phyloP scores from a whole-genome alignment of 371 early-diverging fungal genomes.

The Mortierella sp. region DNA sequence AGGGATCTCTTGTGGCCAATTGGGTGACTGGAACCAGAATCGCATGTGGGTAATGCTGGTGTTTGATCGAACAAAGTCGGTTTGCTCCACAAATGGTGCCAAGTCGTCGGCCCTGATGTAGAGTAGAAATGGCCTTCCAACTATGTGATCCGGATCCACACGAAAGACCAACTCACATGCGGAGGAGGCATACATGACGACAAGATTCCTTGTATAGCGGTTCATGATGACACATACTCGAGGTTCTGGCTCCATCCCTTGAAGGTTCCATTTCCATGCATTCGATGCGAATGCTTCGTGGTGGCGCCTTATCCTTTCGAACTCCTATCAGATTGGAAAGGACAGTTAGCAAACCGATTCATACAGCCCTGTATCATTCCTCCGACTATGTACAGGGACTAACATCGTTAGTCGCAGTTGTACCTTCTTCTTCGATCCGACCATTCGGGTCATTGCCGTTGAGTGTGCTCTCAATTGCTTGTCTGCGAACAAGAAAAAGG shows the following conservation, averaged over 20 bases:
- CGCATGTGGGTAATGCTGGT: constrained; percentile 17
- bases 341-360: too few species aligned
- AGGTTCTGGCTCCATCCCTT: constrained; percentile 16
- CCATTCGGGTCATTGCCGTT: constrained; percentile 14
- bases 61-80: constrained; percentile 11
- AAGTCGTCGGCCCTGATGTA: constrained; percentile 21
- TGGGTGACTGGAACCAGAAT: constrained; percentile 24
- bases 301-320: constrained; percentile 11
- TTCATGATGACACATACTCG: constrained; percentile 32
- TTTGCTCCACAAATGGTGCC: constrained; percentile 10
- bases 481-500: background rate
- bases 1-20: constrained; percentile 11
- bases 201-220: constrained; percentile 11
- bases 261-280: constrained; percentile 9
- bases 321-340: constrained; percentile 6
- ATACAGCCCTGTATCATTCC: too few species aligned
- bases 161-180: constrained; percentile 9
- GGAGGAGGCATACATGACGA: constrained; percentile 24
- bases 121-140: constrained; percentile 18
- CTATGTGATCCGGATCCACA: constrained; percentile 7
- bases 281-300: constrained; percentile 14
- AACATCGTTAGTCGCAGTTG: too few species aligned
- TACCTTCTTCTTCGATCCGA: constrained; percentile 18
- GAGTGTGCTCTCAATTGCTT: constrained; percentile 15
- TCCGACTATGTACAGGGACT: too few species aligned